Conservation (phyloP, 1,284 basidiomycete genomes). For the Taiwanofungus camphoratus region DNA sequence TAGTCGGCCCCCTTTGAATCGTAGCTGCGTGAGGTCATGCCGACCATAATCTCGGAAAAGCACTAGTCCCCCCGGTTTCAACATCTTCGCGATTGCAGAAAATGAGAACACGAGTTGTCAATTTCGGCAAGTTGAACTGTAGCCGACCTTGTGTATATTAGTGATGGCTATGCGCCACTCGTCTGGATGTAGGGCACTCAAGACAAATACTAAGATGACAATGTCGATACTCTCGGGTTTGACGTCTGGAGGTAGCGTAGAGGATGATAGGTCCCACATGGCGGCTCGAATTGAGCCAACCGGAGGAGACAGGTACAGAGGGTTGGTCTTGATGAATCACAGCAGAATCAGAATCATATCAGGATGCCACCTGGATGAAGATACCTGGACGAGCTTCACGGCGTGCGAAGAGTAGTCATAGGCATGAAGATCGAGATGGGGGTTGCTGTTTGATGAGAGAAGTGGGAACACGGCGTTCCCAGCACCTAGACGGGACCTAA, state of each 20-base stretch:
- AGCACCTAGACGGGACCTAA: conserved; percentile 49
- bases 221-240: conserved; percentile 75
- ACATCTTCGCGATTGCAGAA: conserved; percentile 46
- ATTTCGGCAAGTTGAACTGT: background rate
- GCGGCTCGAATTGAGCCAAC: conserved; percentile 71
- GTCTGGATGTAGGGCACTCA: conserved; percentile 89
- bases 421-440: conserved; percentile 66
- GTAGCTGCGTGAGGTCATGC: conserved; percentile 89
- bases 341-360: background rate
- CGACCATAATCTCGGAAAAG: conserved; percentile 94
- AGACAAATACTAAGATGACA: conserved; percentile 89
- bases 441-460: conserved; percentile 78
- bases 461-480: conserved; percentile 95
- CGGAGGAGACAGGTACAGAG: conserved; percentile 65
- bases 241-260: conserved; percentile 59
- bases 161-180: conserved; percentile 86
- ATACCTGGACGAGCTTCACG: conserved; percentile 84
- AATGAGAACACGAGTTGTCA: background rate
- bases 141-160: conserved; percentile 75
- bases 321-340: conserved; percentile 42
- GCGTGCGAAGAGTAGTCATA: conserved; percentile 93
- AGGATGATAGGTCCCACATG: conserved; percentile 88
- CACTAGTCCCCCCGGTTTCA: conserved; percentile 85
- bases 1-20: conserved; percentile 86
- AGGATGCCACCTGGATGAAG: conserved; percentile 2